Evolutionary conservation across 257 asterid genomes (phyloP), one percentile per base, ranked within the genome.

Genomic region (Voacanga thouarsii): DNA sequence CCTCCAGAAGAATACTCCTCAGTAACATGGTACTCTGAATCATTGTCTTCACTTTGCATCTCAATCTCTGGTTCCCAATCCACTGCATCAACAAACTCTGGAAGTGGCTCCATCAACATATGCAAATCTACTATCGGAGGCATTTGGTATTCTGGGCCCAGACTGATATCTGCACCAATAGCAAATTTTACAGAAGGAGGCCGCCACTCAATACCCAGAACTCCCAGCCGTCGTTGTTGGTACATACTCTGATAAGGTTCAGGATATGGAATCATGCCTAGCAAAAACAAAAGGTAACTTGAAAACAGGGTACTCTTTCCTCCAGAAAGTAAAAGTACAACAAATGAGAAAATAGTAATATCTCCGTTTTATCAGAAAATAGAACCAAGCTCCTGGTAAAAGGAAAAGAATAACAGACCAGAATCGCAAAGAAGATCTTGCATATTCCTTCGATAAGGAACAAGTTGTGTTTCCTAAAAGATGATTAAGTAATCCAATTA

Each of bases 381-480:
- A 49, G 24, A 51, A 77, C 71, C 67, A 49, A 80, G 63, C 30
- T 15, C 72, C 72, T 4, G 33, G 41, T n/a, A 63, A 67, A 72
- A 47, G 64, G 10, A 49, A 37, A 33, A 3, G 12, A 28, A 30
- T 6, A 33, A 72, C 82, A 72, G 57, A 94, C 99, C 96, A 80
- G 99, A 89, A 84, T 95, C 99, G 82, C 99, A 95, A n/a, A 95
- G 96, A 83, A 93, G 94, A 87, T 95, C 99, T 87, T 95, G 99
- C 94, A 90, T 90, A 82, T 95, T 95, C 87, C 99, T 93, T 75
- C 94, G 87, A 49, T 90, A 93, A 45, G 99, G 99, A 82, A 91
- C 91, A 82, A 95, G 96, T 80, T 95, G 99, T 15, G 98, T 93
- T 88, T 95, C 99, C 98, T 95, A 84, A 85, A 71, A 19, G 80